Base-by-base conservation (phyloP, 306 rosid genomes). In the Calophaca sinica region DNA sequence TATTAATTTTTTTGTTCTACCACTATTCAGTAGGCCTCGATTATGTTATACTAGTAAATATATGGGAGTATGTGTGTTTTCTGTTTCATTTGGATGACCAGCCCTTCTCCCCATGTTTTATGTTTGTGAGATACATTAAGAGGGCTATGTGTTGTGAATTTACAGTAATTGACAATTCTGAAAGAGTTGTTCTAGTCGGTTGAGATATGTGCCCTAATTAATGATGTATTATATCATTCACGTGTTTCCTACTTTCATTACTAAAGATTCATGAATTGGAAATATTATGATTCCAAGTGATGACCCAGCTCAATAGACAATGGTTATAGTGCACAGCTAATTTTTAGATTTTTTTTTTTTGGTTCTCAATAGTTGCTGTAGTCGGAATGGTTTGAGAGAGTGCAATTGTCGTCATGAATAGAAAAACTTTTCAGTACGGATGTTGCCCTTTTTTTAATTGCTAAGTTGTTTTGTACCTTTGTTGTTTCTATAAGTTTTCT, bases 71-170 rank as follows among this genome's bases (percentile, higher is more conserved):
- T 35, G 62, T 38, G 33, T 36, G 20, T 32, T 11, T 79, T 72
- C 70, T 79, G 49, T 72, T 36, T 70, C 79, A 55, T 57, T 64
- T 49, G 63, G 71, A 53, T 81, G 80, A 35, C 38, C 72, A 14
- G 6, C 63, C 61, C 60, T 13, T 63, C 8, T 55, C 35, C 28
- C 51, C 45, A 5, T 52, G 48, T 29, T 70, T 63, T 54, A 15
- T 9, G 28, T 63, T 13, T 46, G 54, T 26, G 45, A 39, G 52
- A 79, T 32, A 62, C 61, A 53, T 35, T 46, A 52, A 53, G 42
- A 54, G 64, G 77, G 38, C 20, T 26, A 6, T 15, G 13, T 68
- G 51, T 62, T 46, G 60, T 32, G 14, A 68, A 14, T 45, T 35
- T 73, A 57, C 68, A 49, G 64, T 26, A 44, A 72, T 33, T 20